These are phyloP conservation scores for Thalassia testudinum DNA, from an alignment of 116 monocot genomes.

Conservation along the genomic window DNA sequence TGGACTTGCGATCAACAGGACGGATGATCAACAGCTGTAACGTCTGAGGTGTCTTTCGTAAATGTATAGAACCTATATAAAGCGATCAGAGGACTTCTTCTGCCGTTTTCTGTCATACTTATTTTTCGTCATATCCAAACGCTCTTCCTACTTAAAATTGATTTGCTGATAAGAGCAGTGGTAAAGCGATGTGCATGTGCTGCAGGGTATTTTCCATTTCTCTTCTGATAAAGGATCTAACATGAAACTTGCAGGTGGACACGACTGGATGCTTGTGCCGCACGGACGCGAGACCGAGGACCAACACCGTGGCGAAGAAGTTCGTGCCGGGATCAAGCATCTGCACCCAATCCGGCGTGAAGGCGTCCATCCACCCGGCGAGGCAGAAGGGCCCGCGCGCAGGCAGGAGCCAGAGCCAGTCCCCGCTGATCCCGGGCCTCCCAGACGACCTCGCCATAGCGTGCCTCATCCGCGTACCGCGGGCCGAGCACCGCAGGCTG, in stretches of 20 bases:
- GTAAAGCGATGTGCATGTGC: too few species aligned
- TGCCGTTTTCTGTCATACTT: too few species aligned
- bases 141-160: too few species aligned
- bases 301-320: constrained; percentile 24
- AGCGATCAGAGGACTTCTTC: too few species aligned
- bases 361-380: constrained; percentile 19
- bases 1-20: too few species aligned
- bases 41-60: too few species aligned
- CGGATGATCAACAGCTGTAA: too few species aligned
- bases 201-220: too few species aligned
- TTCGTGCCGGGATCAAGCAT: constrained; percentile 37
- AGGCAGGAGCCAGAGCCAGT: constrained; percentile 13
- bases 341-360: constrained; percentile 27
- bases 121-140: too few species aligned
- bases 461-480: constrained; percentile 49
- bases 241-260: constrained; percentile 29
- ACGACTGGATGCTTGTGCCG: constrained; percentile 38
- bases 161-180: too few species aligned
- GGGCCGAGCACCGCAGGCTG: constrained; percentile 37
- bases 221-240: too few species aligned
- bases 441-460: constrained; percentile 71
- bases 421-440: constrained; percentile 50
- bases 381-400: constrained; percentile 7
- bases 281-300: constrained; percentile 39
- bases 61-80: too few species aligned